A percentile compares a stretch with the other conserved stretches of the same genome.
Evolutionary conservation across 169 alveolate genomes (phyloP).

Genomic region (Plasmodium gonderi): DNA sequence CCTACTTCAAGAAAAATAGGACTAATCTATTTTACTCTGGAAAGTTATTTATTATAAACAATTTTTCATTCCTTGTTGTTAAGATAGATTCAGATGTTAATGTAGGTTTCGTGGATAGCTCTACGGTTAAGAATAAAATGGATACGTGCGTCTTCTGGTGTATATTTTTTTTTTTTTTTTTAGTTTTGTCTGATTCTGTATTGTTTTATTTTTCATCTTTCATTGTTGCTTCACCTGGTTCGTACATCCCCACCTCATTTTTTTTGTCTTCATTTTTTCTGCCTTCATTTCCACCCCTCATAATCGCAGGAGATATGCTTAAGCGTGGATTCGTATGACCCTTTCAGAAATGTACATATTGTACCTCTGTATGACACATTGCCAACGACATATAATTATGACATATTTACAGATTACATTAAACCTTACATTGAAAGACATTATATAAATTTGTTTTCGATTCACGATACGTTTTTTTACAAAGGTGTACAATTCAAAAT

Average conservation of each 20-base stretch:
- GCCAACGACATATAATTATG: slow-evolving; percentile 79
- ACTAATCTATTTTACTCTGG: slow-evolving; percentile 46
- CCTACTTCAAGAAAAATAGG: slow-evolving; percentile 39
- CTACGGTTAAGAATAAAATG: slow-evolving; percentile 11
- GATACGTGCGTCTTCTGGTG: background rate
- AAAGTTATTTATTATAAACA: slow-evolving; percentile 20
- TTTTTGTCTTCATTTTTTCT: background rate
- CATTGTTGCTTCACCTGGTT: background rate
- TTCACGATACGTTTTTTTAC: slow-evolving; percentile 79
- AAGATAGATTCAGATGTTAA: slow-evolving; percentile 39
- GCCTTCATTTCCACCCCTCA: background rate
- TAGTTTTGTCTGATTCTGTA: background rate
- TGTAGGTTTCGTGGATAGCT: slow-evolving; percentile 41
- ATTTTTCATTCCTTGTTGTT: slow-evolving; percentile 27
- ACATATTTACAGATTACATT: slow-evolving; percentile 76
- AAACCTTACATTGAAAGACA: slow-evolving; percentile 79
- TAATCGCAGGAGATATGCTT: slow-evolving; percentile 31
- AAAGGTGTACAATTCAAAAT: slow-evolving; percentile 81
- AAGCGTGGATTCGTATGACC: slow-evolving; percentile 75
- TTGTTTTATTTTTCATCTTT: background rate
- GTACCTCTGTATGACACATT: slow-evolving; percentile 80
- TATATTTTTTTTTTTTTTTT: background rate
- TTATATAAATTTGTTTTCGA: slow-evolving; percentile 76
- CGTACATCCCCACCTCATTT: background rate
- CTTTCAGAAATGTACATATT: slow-evolving; percentile 74